Percentiles rank a stretch among this genome's conserved stretches.
phyloP scores from a whole-genome alignment of 345 rosid genomes.

The Corchorus capsularis region DNA sequence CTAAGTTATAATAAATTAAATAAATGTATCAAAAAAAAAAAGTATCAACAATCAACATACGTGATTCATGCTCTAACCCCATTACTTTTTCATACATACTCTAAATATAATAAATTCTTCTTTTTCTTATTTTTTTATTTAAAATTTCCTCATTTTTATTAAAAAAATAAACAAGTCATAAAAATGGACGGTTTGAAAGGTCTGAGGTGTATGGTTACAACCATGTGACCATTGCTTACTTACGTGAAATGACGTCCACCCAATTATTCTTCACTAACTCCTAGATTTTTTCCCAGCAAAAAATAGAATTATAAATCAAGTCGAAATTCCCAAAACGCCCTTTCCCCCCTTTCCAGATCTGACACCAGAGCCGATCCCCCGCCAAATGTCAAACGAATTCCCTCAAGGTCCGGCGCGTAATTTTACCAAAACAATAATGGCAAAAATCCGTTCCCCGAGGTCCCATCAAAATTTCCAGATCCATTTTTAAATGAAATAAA shows the following conservation, averaged over 20 bases:
- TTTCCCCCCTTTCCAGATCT: not conserved
- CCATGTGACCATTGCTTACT: conserved; percentile 1
- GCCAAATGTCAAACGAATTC: not conserved
- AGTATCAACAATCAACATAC: too few relatives aligned
- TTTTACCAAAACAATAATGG: not conserved
- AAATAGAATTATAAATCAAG: not conserved
- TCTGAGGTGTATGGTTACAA: not conserved
- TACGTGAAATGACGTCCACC: conserved; percentile 20
- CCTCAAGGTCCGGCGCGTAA: not conserved
- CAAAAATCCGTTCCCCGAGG: not conserved
- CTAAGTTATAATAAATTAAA: not conserved
- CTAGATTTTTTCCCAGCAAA: not conserved
- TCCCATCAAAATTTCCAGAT: not conserved
- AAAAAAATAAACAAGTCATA: not conserved
- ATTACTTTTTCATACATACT: not conserved
- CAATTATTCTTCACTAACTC: conserved; percentile 8
- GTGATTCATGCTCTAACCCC: not conserved
- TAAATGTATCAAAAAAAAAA: too few relatives aligned
- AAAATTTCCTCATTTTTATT: not conserved
- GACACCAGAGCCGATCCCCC: not conserved
- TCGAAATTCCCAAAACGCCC: not conserved
- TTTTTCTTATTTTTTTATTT: not conserved
- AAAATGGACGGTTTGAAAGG: conserved; percentile 8
- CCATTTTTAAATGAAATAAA: too few relatives aligned
- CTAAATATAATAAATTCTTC: not conserved